A percentile compares a stretch with the other conserved stretches of the same genome.
These are phyloP conservation scores for Gossypium lobatum DNA, from an alignment of 441 rosid genomes.

Conservation along the genomic window DNA sequence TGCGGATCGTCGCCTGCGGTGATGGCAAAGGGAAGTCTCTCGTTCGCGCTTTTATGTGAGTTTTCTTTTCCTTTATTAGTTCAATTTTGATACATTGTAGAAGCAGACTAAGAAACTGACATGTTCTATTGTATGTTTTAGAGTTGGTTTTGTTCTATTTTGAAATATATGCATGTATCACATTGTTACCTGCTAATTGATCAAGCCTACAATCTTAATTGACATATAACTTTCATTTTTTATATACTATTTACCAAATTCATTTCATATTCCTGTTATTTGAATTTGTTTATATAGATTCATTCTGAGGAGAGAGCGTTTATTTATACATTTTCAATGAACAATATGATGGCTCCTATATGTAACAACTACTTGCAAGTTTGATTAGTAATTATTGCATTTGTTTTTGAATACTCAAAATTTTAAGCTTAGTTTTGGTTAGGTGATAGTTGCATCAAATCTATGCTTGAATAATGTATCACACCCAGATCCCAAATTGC, in stretches of 20 bases:
- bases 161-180: background rate
- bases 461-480: background rate
- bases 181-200: background rate
- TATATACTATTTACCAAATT: background rate
- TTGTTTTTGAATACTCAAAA: background rate
- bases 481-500: background rate
- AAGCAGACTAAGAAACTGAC: background rate
- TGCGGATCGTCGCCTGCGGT: constrained; percentile 86
- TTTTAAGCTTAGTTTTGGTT: background rate
- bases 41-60: constrained; percentile 94
- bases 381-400: background rate
- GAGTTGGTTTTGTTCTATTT: background rate
- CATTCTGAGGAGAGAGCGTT: background rate
- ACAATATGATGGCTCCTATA: background rate
- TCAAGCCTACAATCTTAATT: background rate
- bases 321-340: background rate
- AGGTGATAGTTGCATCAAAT: background rate
- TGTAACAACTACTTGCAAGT: background rate
- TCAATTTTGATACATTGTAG: background rate
- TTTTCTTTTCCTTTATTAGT: background rate
- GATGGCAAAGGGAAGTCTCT: constrained; percentile 89
- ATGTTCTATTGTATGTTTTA: background rate
- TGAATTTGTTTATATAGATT: background rate
- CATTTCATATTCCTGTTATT: background rate
- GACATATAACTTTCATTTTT: background rate